A percentile compares a stretch with the other conserved stretches of the same genome.
Evolutionary conservation across 768 basidiomycete genomes (phyloP).

Genomic region (Lactifluus echinatus): DNA sequence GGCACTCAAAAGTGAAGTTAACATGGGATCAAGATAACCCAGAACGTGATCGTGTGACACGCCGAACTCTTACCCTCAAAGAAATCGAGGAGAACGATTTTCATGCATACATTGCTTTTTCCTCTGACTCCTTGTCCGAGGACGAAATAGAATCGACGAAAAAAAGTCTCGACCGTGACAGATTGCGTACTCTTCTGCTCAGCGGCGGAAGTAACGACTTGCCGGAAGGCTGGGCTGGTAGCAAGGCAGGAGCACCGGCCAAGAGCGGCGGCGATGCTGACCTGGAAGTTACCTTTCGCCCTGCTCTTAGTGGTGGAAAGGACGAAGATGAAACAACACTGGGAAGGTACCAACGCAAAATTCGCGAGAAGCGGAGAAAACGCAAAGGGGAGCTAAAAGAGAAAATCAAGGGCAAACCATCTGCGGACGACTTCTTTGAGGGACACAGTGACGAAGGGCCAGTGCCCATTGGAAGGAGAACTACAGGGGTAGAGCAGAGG

Average conservation of each 20-base stretch:
- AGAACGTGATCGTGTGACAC: slow-evolving; percentile 70
- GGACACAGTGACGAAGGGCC: slow-evolving; percentile 23
- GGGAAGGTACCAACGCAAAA: slow-evolving; percentile 82
- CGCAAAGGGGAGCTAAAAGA: slow-evolving; percentile 61
- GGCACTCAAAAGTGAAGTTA: slow-evolving; percentile 95
- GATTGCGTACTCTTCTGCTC: slow-evolving; percentile 69
- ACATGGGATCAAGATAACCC: slow-evolving; percentile 99
- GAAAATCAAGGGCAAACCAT: slow-evolving; percentile 24
- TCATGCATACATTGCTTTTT: slow-evolving; percentile 39
- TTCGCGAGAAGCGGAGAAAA: slow-evolving; percentile 80
- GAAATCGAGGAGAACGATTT: slow-evolving; percentile 93
- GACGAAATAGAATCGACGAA: slow-evolving; percentile 29
- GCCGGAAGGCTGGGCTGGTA: slow-evolving; percentile 77
- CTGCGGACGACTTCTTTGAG: slow-evolving; percentile 73
- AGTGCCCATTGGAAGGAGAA: slow-evolving; percentile 9
- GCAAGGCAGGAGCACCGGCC: slow-evolving; percentile 29
- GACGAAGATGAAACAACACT: slow-evolving; percentile 76
- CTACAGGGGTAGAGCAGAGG: slow-evolving; percentile 5
- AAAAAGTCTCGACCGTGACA: slow-evolving; percentile 50
- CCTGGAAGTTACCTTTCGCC: slow-evolving; percentile 94
- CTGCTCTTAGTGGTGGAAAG: slow-evolving; percentile 56
- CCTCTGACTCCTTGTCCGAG: slow-evolving; percentile 52
- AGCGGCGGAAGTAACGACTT: slow-evolving; percentile 54
- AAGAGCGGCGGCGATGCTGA: slow-evolving; percentile 50
- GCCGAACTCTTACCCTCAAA: slow-evolving; percentile 66